Conservation (phyloP, 345 rosid species). For the Populus deltoides region DNA sequence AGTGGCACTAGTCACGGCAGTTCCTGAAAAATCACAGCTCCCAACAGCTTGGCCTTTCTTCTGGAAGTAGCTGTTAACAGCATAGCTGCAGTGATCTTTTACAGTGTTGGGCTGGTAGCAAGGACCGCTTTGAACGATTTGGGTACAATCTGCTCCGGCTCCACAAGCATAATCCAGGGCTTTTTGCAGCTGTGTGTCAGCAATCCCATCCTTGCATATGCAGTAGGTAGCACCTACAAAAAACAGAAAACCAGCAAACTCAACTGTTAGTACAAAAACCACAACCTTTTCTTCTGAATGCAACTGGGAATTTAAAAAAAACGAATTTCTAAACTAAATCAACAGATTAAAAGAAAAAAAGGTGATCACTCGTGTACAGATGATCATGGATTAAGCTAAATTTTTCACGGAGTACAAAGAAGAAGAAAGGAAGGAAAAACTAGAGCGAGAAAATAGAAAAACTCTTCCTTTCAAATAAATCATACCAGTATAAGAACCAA, state of each 20-base stretch:
- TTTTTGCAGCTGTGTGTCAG: slow-evolving; percentile 58
- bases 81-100: slow-evolving; percentile 83
- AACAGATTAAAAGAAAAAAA: not conserved
- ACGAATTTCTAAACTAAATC: not conserved
- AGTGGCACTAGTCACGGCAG: slow-evolving; percentile 39
- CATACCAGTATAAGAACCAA: not conserved
- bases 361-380: not conserved
- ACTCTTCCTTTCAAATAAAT: not conserved
- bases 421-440: not conserved
- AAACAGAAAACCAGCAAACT: not conserved
- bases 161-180: slow-evolving; percentile 88
- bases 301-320: not conserved
- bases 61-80: slow-evolving; percentile 86
- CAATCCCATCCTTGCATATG: slow-evolving; percentile 64
- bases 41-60: slow-evolving; percentile 49
- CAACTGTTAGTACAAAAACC: slow-evolving; percentile 3
- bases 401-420: not conserved
- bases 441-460: not conserved
- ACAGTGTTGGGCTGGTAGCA: slow-evolving; percentile 83
- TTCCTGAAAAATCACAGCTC: slow-evolving; percentile 73
- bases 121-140: slow-evolving; percentile 50
- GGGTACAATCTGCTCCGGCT: slow-evolving; percentile 38
- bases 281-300: not conserved
- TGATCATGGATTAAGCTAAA: not conserved
- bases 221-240: slow-evolving; percentile 62